Conservation (phyloP, 164 flowering plant genomes). For the Cinnamomum chago region DNA sequence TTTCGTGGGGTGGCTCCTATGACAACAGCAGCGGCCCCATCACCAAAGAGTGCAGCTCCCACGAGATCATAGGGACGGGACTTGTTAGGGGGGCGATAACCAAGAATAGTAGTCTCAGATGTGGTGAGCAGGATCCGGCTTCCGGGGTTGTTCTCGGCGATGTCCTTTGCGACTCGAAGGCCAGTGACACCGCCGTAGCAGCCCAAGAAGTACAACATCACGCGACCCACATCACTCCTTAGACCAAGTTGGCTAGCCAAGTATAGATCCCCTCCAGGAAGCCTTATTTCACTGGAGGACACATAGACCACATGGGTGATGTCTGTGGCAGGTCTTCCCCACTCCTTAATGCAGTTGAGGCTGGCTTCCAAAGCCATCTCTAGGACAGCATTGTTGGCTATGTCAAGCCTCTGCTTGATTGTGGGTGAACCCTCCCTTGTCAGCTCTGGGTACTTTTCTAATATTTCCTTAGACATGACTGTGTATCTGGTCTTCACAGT, state of each 20-base stretch:
- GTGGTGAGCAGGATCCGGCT: conserved; percentile 57
- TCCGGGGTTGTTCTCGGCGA: conserved; percentile 74
- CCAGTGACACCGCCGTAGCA: conserved; percentile 73
- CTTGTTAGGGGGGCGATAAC: conserved; percentile 61
- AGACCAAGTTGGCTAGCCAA: conserved; percentile 54
- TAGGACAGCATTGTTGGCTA: conserved; percentile 53
- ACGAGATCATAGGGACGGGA: conserved; percentile 64
- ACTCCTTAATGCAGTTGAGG: conserved; percentile 51
- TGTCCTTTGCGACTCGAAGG: conserved; percentile 64
- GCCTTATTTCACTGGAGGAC: conserved; percentile 58
- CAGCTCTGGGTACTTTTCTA: conserved; percentile 62
- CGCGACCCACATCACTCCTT: conserved; percentile 40
- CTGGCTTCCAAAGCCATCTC: conserved; percentile 63
- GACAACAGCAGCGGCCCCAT: conserved; percentile 65
- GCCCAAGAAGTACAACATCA: conserved; percentile 69
- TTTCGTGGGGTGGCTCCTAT: conserved; percentile 43
- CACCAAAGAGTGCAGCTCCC: conserved; percentile 73
- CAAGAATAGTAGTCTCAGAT: conserved; percentile 63
- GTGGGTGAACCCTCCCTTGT: conserved; percentile 59
- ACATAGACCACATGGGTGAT: conserved; percentile 68
- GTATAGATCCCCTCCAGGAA: conserved; percentile 68
- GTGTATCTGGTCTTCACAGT: conserved; percentile 76
- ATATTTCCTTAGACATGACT: conserved; percentile 59
- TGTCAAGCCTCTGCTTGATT: conserved; percentile 53
- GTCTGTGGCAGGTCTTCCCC: conserved; percentile 52